phyloP scores from a whole-genome alignment of 768 basidiomycete species.

The Suillus clintonianus region DNA sequence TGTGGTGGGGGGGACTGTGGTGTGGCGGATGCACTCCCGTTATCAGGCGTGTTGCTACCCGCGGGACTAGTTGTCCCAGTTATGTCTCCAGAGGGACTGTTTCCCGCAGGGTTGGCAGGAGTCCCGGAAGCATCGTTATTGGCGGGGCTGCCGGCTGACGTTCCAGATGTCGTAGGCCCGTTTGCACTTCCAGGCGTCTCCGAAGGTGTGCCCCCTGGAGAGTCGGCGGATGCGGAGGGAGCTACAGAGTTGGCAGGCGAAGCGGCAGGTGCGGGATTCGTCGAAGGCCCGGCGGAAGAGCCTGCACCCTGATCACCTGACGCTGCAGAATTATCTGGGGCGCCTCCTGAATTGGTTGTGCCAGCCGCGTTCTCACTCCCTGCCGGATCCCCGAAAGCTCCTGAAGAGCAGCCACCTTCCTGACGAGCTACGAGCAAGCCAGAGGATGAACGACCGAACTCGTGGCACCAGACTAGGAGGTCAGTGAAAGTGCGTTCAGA shows the following conservation, averaged over 20 bases:
- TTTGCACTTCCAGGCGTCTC: neutral
- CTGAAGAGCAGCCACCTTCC: constrained; percentile 13
- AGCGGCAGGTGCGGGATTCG: neutral
- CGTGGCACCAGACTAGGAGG: constrained; percentile 30
- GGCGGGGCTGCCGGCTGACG: neutral
- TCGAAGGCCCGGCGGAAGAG: neutral
- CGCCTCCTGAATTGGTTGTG: neutral
- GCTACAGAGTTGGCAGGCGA: constrained; percentile 4
- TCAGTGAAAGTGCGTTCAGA: constrained; percentile 23
- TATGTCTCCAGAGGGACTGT: neutral
- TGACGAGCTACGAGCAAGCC: constrained; percentile 26
- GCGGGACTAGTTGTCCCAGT: neutral
- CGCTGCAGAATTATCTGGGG: neutral
- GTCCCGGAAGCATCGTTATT: neutral
- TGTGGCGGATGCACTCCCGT: neutral
- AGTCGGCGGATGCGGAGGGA: neutral
- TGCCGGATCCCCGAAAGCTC: neutral
- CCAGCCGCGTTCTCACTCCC: neutral
- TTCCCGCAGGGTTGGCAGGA: neutral
- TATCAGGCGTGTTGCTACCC: neutral
- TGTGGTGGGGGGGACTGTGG: neutral
- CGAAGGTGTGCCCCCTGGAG: neutral
- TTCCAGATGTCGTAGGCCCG: neutral
- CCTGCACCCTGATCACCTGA: neutral
- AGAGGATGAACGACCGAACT: constrained; percentile 11